phyloP scores from a whole-genome alignment of 768 basidiomycete genomes.

The Suillus sp. region DNA sequence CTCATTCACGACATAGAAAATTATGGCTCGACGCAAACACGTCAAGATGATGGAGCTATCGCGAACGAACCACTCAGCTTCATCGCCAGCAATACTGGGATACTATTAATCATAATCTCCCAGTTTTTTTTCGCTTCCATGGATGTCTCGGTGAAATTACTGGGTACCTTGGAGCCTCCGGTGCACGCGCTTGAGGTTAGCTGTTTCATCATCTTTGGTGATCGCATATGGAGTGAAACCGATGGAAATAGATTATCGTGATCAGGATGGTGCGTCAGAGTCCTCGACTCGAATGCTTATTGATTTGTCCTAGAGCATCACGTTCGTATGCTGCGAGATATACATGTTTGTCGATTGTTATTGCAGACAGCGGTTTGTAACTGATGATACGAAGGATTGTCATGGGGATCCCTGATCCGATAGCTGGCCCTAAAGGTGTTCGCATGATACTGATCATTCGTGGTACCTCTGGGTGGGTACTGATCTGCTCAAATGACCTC shows the following conservation, averaged over 20 bases:
- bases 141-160: constrained; percentile 62
- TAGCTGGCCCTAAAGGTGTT: constrained; percentile 70
- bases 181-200: constrained; percentile 59
- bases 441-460: constrained; percentile 56
- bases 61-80: constrained; percentile 1
- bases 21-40: not conserved
- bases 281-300: not conserved
- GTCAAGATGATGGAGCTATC: not conserved
- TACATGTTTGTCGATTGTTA: constrained; percentile 47
- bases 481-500: not conserved
- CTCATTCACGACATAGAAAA: constrained; percentile 2
- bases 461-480: constrained; percentile 62
- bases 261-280: constrained; percentile 55
- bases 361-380: not conserved
- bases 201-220: not conserved
- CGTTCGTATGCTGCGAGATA: constrained; percentile 49
- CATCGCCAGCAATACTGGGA: constrained; percentile 50
- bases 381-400: constrained; percentile 32
- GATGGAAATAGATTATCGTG: constrained; percentile 44
- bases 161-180: constrained; percentile 59
- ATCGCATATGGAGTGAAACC: not conserved
- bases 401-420: constrained; percentile 54
- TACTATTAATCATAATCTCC: constrained; percentile 56
- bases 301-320: constrained; percentile 44
- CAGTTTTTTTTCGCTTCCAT: constrained; percentile 65